Conservation (phyloP, 2,329 filamentous ascomycete species). For the Alternaria infectoria region DNA sequence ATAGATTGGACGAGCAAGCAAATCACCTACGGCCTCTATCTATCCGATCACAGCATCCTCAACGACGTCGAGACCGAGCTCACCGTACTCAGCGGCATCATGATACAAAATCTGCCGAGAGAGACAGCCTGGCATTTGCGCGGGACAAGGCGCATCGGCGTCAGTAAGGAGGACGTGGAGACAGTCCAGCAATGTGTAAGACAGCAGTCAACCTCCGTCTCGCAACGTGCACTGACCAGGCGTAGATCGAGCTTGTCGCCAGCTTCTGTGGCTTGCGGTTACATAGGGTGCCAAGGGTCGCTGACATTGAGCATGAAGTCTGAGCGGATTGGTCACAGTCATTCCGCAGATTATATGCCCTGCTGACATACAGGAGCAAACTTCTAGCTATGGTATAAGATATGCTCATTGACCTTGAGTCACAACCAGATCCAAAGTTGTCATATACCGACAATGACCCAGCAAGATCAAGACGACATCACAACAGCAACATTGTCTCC, state of each 20-base stretch:
- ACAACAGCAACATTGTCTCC: neutral
- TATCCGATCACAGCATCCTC: conserved; percentile 63
- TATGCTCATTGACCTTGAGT: neutral
- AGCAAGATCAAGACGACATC: neutral
- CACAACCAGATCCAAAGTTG: neutral
- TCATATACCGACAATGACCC: neutral
- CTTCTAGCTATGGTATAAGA: neutral
- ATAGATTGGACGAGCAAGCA: conserved; percentile 59
- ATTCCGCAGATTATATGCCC: neutral
- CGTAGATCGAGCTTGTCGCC: conserved; percentile 40
- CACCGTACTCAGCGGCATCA: conserved; percentile 61
- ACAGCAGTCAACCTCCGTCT: neutral
- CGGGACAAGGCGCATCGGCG: conserved; percentile 57
- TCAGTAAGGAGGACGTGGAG: conserved; percentile 55
- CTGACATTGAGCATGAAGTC: conserved; percentile 43
- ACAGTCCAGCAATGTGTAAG: conserved; percentile 50
- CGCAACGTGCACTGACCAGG: conserved; percentile 7
- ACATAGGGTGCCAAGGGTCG: conserved; percentile 39
- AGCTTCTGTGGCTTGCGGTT: conserved; percentile 35
- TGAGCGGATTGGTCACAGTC: conserved; percentile 6
- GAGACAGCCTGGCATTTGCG: conserved; percentile 64
- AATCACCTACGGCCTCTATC: conserved; percentile 65
- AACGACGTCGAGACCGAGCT: conserved; percentile 63
- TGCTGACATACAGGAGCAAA: neutral
- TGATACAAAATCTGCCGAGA: conserved; percentile 62